Percentiles rank a stretch among this genome's conserved stretches.
These are phyloP conservation scores for Umbelopsis sp. DNA, from an alignment of 192 early-diverging fungal species.

Conservation along the genomic window DNA sequence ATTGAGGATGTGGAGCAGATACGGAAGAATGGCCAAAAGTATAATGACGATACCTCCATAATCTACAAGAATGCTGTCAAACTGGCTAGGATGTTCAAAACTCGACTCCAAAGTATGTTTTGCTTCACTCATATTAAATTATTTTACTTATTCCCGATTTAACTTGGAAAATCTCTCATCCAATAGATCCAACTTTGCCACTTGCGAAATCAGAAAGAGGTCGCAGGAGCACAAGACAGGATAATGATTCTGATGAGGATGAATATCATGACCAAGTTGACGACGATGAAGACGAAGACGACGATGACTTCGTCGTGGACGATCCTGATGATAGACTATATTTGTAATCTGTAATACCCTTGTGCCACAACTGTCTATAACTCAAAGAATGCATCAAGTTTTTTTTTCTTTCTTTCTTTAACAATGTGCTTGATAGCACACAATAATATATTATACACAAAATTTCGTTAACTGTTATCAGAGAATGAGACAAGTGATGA, in stretches of 20 bases:
- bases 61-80: slow-evolving; percentile 44
- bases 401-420: too few relatives aligned
- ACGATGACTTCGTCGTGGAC: slow-evolving; percentile 16
- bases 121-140: not conserved
- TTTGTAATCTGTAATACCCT: not conserved
- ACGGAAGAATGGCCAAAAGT: slow-evolving; percentile 65
- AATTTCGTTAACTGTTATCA: too few relatives aligned
- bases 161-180: not conserved
- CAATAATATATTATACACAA: too few relatives aligned
- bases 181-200: slow-evolving; percentile 36
- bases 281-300: slow-evolving; percentile 34
- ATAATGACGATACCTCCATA: slow-evolving; percentile 58
- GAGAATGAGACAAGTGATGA: too few relatives aligned
- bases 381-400: not conserved
- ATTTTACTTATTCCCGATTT: too few relatives aligned
- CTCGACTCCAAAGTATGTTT: slow-evolving; percentile 43
- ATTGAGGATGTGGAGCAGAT: slow-evolving; percentile 69
- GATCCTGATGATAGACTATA: slow-evolving; percentile 23
- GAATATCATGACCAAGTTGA: slow-evolving; percentile 38
- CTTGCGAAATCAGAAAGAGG: slow-evolving; percentile 35
- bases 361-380: not conserved
- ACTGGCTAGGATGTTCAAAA: slow-evolving; percentile 47
- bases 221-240: slow-evolving; percentile 25
- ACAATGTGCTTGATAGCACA: too few relatives aligned
- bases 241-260: slow-evolving; percentile 39